phyloP scores from a whole-genome alignment of 257 asterid species.

The Petunia secreta region DNA sequence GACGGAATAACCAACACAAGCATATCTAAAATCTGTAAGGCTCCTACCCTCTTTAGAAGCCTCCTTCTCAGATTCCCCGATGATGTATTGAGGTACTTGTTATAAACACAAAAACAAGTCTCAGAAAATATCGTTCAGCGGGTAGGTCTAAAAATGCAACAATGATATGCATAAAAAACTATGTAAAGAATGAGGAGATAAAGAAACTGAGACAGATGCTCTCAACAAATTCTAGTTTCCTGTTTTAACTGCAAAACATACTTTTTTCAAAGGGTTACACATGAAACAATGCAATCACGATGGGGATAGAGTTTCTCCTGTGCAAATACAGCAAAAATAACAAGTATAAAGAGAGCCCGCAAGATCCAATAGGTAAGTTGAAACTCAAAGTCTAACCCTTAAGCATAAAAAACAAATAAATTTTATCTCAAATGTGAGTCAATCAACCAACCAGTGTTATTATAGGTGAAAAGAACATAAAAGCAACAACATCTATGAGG shows the following conservation, averaged over 20 bases:
- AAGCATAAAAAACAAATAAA: too few species aligned
- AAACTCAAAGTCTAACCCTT: not conserved
- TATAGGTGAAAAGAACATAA: too few species aligned
- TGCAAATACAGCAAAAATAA: not conserved
- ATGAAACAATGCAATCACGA: constrained; percentile 4
- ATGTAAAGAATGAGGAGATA: too few species aligned
- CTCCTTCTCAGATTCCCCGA: constrained; percentile 73
- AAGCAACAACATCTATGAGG: too few species aligned
- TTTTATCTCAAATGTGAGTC: too few species aligned
- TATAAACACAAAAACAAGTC: constrained; percentile 37
- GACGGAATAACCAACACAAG: constrained; percentile 85
- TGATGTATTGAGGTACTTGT: constrained; percentile 62
- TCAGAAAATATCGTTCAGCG: constrained; percentile 21
- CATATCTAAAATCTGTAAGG: constrained; percentile 74
- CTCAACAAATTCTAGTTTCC: too few species aligned
- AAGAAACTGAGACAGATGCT: too few species aligned
- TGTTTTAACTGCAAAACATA: not conserved
- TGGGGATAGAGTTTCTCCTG: not conserved
- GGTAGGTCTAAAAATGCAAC: too few species aligned
- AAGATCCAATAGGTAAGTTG: not conserved
- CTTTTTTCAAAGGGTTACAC: not conserved
- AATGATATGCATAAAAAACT: too few species aligned
- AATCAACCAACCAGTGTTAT: too few species aligned
- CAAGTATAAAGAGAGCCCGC: not conserved
- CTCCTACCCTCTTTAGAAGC: constrained; percentile 75